These are phyloP conservation scores for Starmerella etchellsii DNA, from an alignment of 805 yeast species.

Conservation along the genomic window DNA sequence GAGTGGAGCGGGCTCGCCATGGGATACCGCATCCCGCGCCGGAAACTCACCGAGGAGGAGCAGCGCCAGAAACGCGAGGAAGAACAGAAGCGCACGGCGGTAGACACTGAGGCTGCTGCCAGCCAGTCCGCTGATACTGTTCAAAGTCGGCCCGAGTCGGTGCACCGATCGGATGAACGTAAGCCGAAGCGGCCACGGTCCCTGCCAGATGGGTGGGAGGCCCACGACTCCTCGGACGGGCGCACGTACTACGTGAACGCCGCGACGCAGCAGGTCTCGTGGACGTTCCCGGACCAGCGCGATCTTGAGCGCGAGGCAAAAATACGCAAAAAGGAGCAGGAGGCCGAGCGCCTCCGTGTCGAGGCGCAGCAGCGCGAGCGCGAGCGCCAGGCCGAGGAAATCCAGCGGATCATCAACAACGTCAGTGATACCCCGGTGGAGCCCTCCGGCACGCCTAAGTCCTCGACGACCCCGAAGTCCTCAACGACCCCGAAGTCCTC, in stretches of 20 bases:
- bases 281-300: slow-evolving; percentile 44
- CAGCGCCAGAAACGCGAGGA: too few species aligned
- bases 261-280: slow-evolving; percentile 35
- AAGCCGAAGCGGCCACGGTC: background rate
- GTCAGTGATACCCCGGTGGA: slow-evolving; percentile 12
- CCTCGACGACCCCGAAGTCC: background rate
- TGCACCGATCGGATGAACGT: background rate
- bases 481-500: too few species aligned
- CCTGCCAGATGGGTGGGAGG: slow-evolving; percentile 57
- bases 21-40: slow-evolving; percentile 77
- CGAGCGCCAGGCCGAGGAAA: slow-evolving; percentile 27
- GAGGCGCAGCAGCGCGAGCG: slow-evolving; percentile 15
- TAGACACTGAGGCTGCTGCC: too few species aligned
- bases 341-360: slow-evolving; percentile 1
- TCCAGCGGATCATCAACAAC: slow-evolving; percentile 23
- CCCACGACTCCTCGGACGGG: slow-evolving; percentile 37
- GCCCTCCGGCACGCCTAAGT: too few species aligned
- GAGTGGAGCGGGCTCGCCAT: slow-evolving; percentile 66
- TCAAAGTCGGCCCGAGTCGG: too few species aligned
- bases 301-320: slow-evolving; percentile 16
- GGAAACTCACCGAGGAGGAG: slow-evolving; percentile 19
- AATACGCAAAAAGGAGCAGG: slow-evolving; percentile 13
- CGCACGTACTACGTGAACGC: slow-evolving; percentile 44
- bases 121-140: background rate
- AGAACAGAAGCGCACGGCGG: background rate